Evolutionary conservation across 176 grass and related monocot genomes (phyloP).

Genomic region (Metroxylon sagu): DNA sequence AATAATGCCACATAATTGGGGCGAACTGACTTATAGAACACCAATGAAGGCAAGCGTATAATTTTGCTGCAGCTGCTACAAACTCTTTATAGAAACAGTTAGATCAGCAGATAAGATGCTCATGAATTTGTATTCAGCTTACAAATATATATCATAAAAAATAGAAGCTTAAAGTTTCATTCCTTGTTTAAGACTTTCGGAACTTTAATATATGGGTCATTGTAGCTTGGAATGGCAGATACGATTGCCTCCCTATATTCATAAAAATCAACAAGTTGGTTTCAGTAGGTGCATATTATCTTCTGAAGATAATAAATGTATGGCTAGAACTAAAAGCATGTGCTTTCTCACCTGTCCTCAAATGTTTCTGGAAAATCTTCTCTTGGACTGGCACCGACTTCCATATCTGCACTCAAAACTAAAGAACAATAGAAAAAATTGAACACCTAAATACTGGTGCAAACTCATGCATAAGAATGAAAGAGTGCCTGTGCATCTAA

Average conservation of each 20-base stretch:
- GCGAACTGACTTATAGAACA: no score
- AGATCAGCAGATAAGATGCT: no score
- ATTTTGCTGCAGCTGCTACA: no score
- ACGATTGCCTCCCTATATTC: constrained; percentile 56
- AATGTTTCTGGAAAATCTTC: constrained; percentile 74
- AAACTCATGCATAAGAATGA: background rate
- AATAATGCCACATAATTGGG: no score
- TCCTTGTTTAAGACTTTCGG: constrained; percentile 79
- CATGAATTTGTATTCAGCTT: no score
- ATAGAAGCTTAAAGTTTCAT: constrained; percentile 17
- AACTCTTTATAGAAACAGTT: no score
- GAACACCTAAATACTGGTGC: background rate
- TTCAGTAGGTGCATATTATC: no score
- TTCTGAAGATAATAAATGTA: no score
- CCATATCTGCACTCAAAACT: constrained; percentile 27
- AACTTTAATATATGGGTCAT: constrained; percentile 79
- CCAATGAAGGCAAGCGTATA: no score
- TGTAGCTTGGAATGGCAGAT: constrained; percentile 56
- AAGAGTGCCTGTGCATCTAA: background rate
- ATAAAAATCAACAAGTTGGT: background rate
- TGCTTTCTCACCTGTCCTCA: constrained; percentile 41
- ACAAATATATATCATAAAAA: no score
- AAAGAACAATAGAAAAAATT: background rate
- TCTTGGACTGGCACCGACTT: constrained; percentile 27
- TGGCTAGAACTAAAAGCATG: no score